A percentile compares a stretch with the other conserved stretches of the same genome.
These are phyloP conservation scores for Termitomyces sp. DNA, from an alignment of 768 basidiomycete genomes.

Conservation along the genomic window DNA sequence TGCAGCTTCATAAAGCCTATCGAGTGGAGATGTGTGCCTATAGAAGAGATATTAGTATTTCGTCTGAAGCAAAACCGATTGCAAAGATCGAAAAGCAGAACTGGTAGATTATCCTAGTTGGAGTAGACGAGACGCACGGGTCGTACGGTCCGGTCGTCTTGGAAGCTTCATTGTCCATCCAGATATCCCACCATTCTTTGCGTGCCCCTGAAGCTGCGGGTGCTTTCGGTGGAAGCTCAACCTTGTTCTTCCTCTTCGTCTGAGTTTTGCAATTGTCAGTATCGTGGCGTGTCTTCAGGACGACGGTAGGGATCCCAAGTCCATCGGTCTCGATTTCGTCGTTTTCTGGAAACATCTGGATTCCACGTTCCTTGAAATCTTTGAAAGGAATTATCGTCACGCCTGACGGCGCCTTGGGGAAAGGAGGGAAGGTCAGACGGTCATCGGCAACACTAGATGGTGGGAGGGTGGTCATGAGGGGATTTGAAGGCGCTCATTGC, in stretches of 20 bases:
- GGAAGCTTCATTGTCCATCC: slow-evolving; percentile 57
- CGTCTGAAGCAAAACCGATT: background rate
- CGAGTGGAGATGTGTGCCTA: slow-evolving; percentile 41
- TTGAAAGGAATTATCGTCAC: slow-evolving; percentile 38
- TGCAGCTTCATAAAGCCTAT: slow-evolving; percentile 56
- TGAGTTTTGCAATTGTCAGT: slow-evolving; percentile 55
- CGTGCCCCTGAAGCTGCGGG: slow-evolving; percentile 5
- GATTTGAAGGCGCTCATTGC: slow-evolving; percentile 2
- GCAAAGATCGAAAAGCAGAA: background rate
- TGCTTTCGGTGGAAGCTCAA: slow-evolving; percentile 13
- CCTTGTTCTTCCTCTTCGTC: slow-evolving; percentile 46
- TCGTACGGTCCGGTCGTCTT: slow-evolving; percentile 40
- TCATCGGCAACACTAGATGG: slow-evolving; percentile 4
- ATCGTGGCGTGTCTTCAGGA: slow-evolving; percentile 45
- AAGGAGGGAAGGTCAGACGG: slow-evolving; percentile 41
- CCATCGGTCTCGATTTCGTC: slow-evolving; percentile 62
- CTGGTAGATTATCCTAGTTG: background rate
- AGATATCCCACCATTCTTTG: slow-evolving; percentile 64
- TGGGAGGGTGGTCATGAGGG: background rate
- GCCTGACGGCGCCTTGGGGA: slow-evolving; percentile 36
- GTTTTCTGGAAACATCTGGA: slow-evolving; percentile 36
- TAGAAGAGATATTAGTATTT: background rate
- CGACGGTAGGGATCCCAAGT: slow-evolving; percentile 61
- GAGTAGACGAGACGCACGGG: slow-evolving; percentile 34
- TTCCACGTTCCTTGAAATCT: slow-evolving; percentile 35